Conservation (phyloP, 768 basidiomycete species). For the Mycena sanguinolenta region DNA sequence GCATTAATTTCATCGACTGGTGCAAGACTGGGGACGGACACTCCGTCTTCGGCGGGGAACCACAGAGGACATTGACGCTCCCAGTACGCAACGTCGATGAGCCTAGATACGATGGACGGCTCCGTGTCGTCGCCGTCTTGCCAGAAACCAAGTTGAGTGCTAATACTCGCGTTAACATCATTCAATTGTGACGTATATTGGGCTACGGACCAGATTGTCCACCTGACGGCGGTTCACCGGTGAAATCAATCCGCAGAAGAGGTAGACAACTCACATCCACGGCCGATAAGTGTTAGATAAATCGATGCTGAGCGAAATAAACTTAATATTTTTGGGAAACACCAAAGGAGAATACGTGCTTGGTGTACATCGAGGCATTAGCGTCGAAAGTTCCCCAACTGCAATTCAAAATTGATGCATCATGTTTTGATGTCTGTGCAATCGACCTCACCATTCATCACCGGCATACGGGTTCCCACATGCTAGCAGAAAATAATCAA, state of each 20-base stretch:
- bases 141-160: constrained; percentile 31
- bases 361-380: constrained; percentile 16
- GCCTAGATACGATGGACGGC: constrained; percentile 30
- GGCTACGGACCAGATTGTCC: constrained; percentile 29
- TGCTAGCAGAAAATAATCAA: constrained; percentile 1
- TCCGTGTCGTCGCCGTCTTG: constrained; percentile 30
- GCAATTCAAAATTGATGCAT: not conserved
- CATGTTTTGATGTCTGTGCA: not conserved
- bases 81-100: constrained; percentile 29
- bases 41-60: constrained; percentile 31
- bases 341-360: not conserved
- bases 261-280: constrained; percentile 26
- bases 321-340: not conserved
- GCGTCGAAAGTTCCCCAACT: constrained; percentile 35
- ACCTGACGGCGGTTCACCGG: constrained; percentile 7
- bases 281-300: constrained; percentile 29
- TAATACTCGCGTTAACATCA: not conserved
- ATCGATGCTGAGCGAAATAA: constrained; percentile 11
- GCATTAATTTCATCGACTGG: constrained; percentile 22
- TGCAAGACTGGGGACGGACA: constrained; percentile 20
- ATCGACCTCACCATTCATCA: constrained; percentile 24
- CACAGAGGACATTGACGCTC: constrained; percentile 33
- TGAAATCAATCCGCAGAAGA: not conserved
- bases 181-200: too few relatives aligned
- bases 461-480: constrained; percentile 18